A percentile compares a stretch with the other conserved stretches of the same genome.
phyloP scores from a whole-genome alignment of 2,329 filamentous ascomycete species.

The Diaporthe sp. region DNA sequence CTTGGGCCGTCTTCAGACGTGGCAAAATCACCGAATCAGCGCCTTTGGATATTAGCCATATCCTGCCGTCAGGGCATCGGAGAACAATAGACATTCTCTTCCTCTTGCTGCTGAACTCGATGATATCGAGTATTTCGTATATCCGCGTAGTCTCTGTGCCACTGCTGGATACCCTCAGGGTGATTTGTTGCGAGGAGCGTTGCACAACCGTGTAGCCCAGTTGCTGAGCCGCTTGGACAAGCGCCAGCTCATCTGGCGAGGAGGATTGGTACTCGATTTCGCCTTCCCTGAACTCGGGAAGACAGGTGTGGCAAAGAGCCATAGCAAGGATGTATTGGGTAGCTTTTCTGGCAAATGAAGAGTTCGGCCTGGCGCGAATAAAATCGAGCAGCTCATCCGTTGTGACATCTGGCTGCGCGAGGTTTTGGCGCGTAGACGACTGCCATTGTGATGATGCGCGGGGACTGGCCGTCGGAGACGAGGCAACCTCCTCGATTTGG shows the following conservation, averaged over 20 bases:
- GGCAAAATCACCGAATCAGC: conserved; percentile 88
- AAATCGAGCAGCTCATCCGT: conserved; percentile 85
- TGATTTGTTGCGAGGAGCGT: conserved; percentile 79
- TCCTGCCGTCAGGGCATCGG: conserved; percentile 84
- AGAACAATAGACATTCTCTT: conserved; percentile 94
- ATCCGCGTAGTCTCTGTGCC: conserved; percentile 58
- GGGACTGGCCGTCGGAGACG: conserved; percentile 52
- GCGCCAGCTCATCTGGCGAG: conserved; percentile 89
- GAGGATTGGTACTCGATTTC: conserved; percentile 80
- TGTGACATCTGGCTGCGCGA: conserved; percentile 68
- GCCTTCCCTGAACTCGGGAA: conserved; percentile 83
- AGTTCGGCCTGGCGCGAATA: conserved; percentile 80
- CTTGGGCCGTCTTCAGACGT: conserved; percentile 77
- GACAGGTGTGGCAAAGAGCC: conserved; percentile 90
- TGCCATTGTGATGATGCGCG: conserved; percentile 66
- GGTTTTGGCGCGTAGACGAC: conserved; percentile 62
- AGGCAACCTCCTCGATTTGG: conserved; percentile 40
- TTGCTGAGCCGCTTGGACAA: conserved; percentile 88
- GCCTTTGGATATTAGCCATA: conserved; percentile 91
- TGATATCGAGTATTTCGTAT: conserved; percentile 87
- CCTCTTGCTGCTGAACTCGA: conserved; percentile 90
- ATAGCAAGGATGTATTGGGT: conserved; percentile 87
- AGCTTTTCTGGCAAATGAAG: conserved; percentile 82
- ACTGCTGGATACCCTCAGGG: conserved; percentile 58
- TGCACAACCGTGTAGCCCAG: conserved; percentile 84